These are phyloP conservation scores for Bacidia rubella DNA, from an alignment of 495 filamentous ascomycete genomes.

Conservation along the genomic window DNA sequence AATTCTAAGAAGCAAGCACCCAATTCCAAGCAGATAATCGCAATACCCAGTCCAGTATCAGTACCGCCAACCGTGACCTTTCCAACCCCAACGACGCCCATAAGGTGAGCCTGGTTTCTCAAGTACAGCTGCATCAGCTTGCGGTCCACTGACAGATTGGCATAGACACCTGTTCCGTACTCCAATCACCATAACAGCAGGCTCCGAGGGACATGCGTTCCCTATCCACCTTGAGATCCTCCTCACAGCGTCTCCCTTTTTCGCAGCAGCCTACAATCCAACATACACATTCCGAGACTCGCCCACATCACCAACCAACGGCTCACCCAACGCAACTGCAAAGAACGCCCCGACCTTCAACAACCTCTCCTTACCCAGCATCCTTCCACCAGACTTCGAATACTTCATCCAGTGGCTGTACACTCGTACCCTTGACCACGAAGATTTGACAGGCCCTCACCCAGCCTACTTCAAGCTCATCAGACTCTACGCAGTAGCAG, in stretches of 20 bases:
- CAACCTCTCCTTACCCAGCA: conserved; percentile 27
- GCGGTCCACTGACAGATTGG: conserved; percentile 1
- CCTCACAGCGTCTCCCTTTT: conserved; percentile 30
- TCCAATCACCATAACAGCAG: conserved; percentile 24
- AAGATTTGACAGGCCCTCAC: conserved; percentile 15
- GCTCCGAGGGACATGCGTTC: conserved; percentile 21
- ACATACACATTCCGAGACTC: conserved; percentile 31
- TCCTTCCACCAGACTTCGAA: conserved; percentile 26
- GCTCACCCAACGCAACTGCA: conserved; percentile 23
- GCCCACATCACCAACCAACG: not conserved
- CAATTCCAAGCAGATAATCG: not conserved
- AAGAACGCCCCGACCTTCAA: conserved; percentile 15
- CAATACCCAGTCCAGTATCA: not conserved
- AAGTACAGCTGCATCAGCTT: no score
- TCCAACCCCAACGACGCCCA: conserved; percentile 12
- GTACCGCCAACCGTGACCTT: conserved; percentile 9
- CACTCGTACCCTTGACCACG: conserved; percentile 21
- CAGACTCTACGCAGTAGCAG: conserved; percentile 31
- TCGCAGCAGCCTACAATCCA: conserved; percentile 32
- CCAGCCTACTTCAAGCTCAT: conserved; percentile 33
- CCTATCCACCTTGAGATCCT: conserved; percentile 32
- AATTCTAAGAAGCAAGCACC: not conserved
- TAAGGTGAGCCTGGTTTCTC: conserved; percentile 6
- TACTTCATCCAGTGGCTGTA: conserved; percentile 36
- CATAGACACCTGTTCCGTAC: conserved; percentile 20